Conservation (phyloP, 192 early-diverging fungal genomes). For the Physocladia obscura region DNA sequence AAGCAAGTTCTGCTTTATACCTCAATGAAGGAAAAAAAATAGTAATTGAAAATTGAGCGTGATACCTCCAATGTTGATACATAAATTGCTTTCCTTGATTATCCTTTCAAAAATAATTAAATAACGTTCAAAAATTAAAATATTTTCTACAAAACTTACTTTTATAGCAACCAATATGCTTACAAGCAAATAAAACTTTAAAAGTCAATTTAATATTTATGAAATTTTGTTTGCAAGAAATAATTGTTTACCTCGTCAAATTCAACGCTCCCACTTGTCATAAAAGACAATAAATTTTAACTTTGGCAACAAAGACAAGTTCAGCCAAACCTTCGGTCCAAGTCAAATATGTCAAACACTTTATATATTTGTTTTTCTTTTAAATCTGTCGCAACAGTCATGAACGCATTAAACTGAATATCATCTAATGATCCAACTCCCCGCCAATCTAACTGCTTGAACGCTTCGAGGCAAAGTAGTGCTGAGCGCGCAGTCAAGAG, state of each 20-base stretch:
- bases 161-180: constrained; percentile 52
- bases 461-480: constrained; percentile 31
- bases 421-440: constrained; percentile 46
- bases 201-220: background rate
- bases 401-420: constrained; percentile 44
- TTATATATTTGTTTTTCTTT: constrained; percentile 38
- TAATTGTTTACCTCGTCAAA: constrained; percentile 42
- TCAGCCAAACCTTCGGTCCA: constrained; percentile 35
- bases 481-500: constrained; percentile 41
- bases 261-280: constrained; percentile 46
- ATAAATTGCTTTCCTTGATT: constrained; percentile 46
- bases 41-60: background rate
- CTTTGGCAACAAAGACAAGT: no score
- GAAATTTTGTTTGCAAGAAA: background rate
- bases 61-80: constrained; percentile 44
- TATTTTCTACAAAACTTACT: constrained; percentile 27
- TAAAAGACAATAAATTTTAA: no score
- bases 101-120: no score
- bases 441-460: constrained; percentile 43
- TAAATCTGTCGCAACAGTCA: constrained; percentile 39
- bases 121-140: background rate
- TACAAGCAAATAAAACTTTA: constrained; percentile 48
- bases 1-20: constrained; percentile 42
- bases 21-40: no score
- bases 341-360: constrained; percentile 54